A percentile compares a stretch with the other conserved stretches of the same genome.
Evolutionary conservation across 1,284 basidiomycete species (phyloP).

Genomic region (Pyrrhoderma lamaoense): DNA sequence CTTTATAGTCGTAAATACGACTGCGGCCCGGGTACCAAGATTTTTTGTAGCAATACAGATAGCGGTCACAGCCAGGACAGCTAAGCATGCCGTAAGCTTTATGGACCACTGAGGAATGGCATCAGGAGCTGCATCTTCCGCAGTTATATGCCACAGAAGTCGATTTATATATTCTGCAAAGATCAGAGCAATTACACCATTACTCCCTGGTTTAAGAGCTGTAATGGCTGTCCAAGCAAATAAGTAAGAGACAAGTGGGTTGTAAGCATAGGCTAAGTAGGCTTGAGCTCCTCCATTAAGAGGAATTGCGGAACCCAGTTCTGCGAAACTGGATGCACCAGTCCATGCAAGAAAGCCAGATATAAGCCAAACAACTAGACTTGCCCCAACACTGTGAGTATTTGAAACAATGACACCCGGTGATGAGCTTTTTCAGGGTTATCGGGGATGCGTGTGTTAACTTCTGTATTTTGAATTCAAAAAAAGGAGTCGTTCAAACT

Average conservation of each 20-base stretch:
- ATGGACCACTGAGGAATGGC: constrained; percentile 89
- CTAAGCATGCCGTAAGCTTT: constrained; percentile 76
- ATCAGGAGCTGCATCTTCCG: constrained; percentile 59
- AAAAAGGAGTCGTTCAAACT: too few species aligned
- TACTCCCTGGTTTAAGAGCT: constrained; percentile 75
- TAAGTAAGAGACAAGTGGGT: constrained; percentile 78
- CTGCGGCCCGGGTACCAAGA: constrained; percentile 74
- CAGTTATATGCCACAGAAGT: constrained; percentile 60
- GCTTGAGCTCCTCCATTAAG: constrained; percentile 89
- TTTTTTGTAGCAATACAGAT: constrained; percentile 77
- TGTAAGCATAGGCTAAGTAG: constrained; percentile 86
- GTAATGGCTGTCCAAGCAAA: constrained; percentile 89
- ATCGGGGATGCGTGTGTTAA: too few species aligned
- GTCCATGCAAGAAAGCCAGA: constrained; percentile 88
- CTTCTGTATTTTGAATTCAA: too few species aligned
- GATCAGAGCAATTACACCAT: constrained; percentile 65
- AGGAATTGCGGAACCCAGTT: constrained; percentile 78
- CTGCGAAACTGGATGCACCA: constrained; percentile 86
- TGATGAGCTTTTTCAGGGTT: constrained; percentile 51
- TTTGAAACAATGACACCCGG: constrained; percentile 88
- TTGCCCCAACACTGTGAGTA: constrained; percentile 79
- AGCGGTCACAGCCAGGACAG: constrained; percentile 64
- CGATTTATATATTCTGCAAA: constrained; percentile 86
- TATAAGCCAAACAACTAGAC: constrained; percentile 71
- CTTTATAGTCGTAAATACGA: constrained; percentile 86